phyloP scores from a whole-genome alignment of 495 filamentous ascomycete species.

The Daldinia decipiens region DNA sequence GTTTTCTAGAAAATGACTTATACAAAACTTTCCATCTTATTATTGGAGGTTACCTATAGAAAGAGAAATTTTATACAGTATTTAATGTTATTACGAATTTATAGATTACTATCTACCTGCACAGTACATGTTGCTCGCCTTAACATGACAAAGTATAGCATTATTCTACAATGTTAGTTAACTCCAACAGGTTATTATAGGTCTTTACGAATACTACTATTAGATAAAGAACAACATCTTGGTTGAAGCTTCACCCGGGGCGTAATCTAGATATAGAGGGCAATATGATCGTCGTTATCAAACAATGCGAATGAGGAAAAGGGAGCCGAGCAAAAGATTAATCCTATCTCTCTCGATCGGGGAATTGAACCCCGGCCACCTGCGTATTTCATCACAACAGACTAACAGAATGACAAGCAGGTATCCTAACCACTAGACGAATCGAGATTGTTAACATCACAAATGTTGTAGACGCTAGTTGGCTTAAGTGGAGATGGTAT shows the following conservation, averaged over 20 bases:
- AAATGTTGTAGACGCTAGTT: neutral
- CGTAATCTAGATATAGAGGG: too few relatives aligned
- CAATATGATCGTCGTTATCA: too few relatives aligned
- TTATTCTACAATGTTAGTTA: neutral
- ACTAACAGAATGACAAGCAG: conserved; percentile 28
- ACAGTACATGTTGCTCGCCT: neutral
- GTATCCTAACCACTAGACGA: conserved; percentile 43
- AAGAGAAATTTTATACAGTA: neutral
- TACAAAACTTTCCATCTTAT: neutral
- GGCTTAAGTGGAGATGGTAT: neutral
- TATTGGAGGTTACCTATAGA: neutral
- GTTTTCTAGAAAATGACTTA: neutral
- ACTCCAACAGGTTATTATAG: neutral
- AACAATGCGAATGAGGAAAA: too few relatives aligned
- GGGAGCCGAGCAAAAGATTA: too few relatives aligned
- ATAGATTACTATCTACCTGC: neutral
- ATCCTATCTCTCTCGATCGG: conserved; percentile 49
- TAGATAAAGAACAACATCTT: too few relatives aligned
- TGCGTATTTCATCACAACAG: conserved; percentile 28
- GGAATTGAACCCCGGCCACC: conserved; percentile 57
- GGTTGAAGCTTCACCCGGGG: too few relatives aligned
- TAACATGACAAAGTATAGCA: neutral
- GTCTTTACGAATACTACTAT: too few relatives aligned
- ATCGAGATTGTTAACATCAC: conserved; percentile 24
- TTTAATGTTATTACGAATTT: neutral